Conservation (phyloP, 2,329 filamentous ascomycete species). For the Aspergillus fumigatus region DNA sequence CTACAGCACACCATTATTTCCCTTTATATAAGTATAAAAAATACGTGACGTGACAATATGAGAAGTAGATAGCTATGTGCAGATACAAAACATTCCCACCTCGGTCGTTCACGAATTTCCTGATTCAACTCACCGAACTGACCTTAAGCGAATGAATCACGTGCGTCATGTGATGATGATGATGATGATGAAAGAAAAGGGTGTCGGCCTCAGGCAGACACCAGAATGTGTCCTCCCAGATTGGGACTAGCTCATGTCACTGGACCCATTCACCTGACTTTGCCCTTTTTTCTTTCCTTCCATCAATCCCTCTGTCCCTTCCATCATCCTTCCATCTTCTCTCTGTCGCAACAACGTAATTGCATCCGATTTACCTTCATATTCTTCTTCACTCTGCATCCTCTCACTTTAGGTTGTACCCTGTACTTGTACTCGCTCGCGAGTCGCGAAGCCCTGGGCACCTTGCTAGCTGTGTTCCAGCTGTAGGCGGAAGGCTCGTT, state of each 20-base stretch:
- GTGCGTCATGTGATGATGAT: conserved; percentile 2
- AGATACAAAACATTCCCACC: neutral
- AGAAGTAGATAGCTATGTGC: neutral
- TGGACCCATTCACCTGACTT: conserved; percentile 17
- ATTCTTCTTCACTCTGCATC: conserved; percentile 13
- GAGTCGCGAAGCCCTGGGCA: conserved; percentile 25
- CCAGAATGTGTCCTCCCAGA: neutral
- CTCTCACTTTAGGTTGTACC: conserved; percentile 29
- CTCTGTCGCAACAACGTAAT: neutral
- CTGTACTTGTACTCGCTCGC: conserved; percentile 35
- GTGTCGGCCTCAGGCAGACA: neutral
- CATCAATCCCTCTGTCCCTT: conserved; percentile 2
- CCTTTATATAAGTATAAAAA: neutral
- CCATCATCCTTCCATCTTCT: conserved; percentile 6
- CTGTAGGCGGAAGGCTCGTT: conserved; percentile 34
- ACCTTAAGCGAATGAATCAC: neutral
- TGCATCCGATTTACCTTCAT: conserved; percentile 7
- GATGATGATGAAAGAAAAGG: neutral
- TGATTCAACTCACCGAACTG: conserved; percentile 9
- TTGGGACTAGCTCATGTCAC: conserved; percentile 7
- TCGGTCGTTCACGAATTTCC: conserved; percentile 2
- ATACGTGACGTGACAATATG: no score
- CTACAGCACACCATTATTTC: neutral
- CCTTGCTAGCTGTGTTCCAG: conserved; percentile 35
- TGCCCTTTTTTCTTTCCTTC: conserved; percentile 1